phyloP scores from a whole-genome alignment of 208 protist species.

The Leptomonas pyrrhocoris region DNA sequence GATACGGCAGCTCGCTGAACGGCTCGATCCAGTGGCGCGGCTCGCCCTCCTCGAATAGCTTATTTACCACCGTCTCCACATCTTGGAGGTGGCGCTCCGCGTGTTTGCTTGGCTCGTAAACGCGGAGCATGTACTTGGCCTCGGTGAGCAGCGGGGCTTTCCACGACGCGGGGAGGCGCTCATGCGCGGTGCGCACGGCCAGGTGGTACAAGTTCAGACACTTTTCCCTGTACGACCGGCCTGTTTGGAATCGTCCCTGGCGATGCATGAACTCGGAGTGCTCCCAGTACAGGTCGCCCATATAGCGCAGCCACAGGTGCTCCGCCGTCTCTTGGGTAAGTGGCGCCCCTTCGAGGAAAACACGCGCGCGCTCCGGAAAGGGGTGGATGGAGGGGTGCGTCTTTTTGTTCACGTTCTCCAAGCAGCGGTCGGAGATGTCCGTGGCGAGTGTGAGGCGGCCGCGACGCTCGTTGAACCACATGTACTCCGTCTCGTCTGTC shows the following conservation, averaged over 20 bases:
- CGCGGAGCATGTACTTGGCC: slow-evolving; percentile 81
- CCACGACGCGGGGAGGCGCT: slow-evolving; percentile 85
- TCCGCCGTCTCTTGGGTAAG: slow-evolving; percentile 91
- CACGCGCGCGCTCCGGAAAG: slow-evolving; percentile 83
- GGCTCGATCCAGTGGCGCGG: slow-evolving; percentile 86
- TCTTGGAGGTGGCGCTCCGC: slow-evolving; percentile 65
- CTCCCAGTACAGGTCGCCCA: slow-evolving; percentile 89
- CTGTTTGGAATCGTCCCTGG: slow-evolving; percentile 77
- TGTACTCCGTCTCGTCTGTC: slow-evolving; percentile 89
- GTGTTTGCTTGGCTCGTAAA: slow-evolving; percentile 69
- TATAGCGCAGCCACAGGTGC: slow-evolving; percentile 90
- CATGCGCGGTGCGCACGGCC: slow-evolving; percentile 76
- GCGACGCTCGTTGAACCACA: slow-evolving; percentile 91
- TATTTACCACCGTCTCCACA: slow-evolving; percentile 74
- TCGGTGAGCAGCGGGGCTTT: slow-evolving; percentile 80
- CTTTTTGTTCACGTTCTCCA: slow-evolving; percentile 91
- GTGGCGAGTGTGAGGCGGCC: slow-evolving; percentile 77
- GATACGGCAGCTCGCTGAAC: slow-evolving; percentile 74
- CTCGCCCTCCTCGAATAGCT: slow-evolving; percentile 72
- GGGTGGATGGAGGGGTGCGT: slow-evolving; percentile 91
- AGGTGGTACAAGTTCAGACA: slow-evolving; percentile 84
- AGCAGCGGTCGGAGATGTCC: slow-evolving; percentile 86
- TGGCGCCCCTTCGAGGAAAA: slow-evolving; percentile 83
- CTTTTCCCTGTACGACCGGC: slow-evolving; percentile 72
- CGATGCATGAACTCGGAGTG: slow-evolving; percentile 87